A percentile compares a stretch with the other conserved stretches of the same genome.
These are phyloP conservation scores for Crotalaria pallida DNA, from an alignment of 306 rosid species.

Conservation along the genomic window DNA sequence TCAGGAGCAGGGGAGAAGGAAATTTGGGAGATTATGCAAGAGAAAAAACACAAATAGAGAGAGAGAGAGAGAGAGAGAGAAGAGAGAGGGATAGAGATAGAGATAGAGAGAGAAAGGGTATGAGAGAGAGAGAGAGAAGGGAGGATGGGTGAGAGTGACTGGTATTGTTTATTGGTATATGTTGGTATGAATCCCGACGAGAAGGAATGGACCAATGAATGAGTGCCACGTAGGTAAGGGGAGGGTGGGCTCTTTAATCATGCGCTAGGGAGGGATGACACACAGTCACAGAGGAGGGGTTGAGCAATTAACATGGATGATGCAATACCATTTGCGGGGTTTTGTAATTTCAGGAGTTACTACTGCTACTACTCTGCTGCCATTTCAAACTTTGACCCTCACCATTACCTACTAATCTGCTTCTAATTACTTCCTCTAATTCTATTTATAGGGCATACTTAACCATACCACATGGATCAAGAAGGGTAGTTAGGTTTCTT, in stretches of 20 bases:
- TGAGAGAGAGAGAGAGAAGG: slow-evolving; percentile 1
- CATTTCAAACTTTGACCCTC: not conserved
- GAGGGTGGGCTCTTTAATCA: slow-evolving; percentile 35
- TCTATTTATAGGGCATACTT: too few relatives aligned
- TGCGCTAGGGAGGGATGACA: slow-evolving; percentile 30
- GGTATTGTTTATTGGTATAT: slow-evolving; percentile 56
- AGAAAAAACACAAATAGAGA: slow-evolving; percentile 64
- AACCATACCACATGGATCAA: too few relatives aligned
- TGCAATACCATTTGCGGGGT: slow-evolving; percentile 49
- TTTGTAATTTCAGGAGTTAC: slow-evolving; percentile 5
- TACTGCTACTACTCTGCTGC: too few relatives aligned
- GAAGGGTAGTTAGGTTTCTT: too few relatives aligned
- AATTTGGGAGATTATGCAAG: slow-evolving; percentile 45
- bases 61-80: too few relatives aligned
- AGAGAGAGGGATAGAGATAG: too few relatives aligned
- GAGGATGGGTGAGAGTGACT: slow-evolving; percentile 47
- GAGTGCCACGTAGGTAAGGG: slow-evolving; percentile 42
- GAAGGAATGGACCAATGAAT: slow-evolving; percentile 27
- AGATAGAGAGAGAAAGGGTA: not conserved
- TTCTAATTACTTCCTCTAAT: too few relatives aligned
- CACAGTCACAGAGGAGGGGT: slow-evolving; percentile 8
- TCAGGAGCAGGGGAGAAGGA: slow-evolving; percentile 33
- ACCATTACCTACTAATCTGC: too few relatives aligned
- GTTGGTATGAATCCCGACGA: slow-evolving; percentile 93
- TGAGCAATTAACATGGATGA: slow-evolving; percentile 25